Evolutionary conservation across 176 grass and related monocot species (phyloP).

Genomic region (Paspalum notatum): DNA sequence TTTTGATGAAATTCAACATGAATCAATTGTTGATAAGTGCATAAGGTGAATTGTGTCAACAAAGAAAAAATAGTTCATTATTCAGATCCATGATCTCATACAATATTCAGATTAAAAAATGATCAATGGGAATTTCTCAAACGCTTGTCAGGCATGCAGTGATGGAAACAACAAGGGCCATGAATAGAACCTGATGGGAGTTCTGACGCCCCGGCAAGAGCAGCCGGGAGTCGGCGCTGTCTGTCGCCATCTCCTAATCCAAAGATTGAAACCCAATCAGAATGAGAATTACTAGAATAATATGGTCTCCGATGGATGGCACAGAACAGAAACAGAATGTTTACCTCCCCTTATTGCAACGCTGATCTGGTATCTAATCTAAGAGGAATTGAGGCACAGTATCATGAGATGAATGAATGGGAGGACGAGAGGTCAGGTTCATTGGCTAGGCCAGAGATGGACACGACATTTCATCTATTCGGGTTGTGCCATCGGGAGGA

Average conservation of each 20-base stretch:
- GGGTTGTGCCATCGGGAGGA: background rate
- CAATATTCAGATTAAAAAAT: background rate
- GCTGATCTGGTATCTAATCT: background rate
- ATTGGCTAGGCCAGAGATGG: slow-evolving; percentile 26
- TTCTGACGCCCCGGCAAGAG: slow-evolving; percentile 35
- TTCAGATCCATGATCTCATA: slow-evolving; percentile 10
- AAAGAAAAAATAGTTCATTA: background rate
- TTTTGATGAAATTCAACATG: background rate
- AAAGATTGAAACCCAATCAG: slow-evolving; percentile 1
- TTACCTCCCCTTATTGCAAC: slow-evolving; percentile 15
- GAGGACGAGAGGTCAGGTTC: slow-evolving; percentile 4
- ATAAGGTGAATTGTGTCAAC: background rate
- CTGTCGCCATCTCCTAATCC: slow-evolving; percentile 29
- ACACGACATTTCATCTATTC: slow-evolving; percentile 3
- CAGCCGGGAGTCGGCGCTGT: slow-evolving; percentile 30
- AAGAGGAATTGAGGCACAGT: background rate
- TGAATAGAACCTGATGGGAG: slow-evolving; percentile 20
- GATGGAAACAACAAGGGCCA: background rate
- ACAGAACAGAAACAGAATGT: slow-evolving; percentile 18
- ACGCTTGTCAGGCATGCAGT: background rate
- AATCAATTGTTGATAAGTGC: background rate
- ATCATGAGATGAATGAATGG: slow-evolving; percentile 22
- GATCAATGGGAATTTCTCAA: background rate
- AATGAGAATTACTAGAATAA: background rate
- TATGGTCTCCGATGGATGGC: background rate